phyloP scores from a whole-genome alignment of 2,329 filamentous ascomycete genomes.

The Diaporthe sp. region DNA sequence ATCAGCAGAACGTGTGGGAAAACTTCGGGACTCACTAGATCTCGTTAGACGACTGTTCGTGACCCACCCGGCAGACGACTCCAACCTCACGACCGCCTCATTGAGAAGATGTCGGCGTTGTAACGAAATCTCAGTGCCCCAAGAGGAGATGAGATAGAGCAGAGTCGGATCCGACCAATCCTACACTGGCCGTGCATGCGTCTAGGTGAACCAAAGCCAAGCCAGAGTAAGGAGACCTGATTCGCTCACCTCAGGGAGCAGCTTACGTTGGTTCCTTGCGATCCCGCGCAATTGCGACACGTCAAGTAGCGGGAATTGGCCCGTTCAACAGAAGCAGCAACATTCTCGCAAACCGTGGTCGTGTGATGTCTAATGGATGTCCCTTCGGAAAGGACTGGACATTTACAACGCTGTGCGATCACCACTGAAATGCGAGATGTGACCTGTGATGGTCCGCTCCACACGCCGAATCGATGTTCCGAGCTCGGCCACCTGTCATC shows the following conservation, averaged over 20 bases:
- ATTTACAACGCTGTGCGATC: too few species aligned
- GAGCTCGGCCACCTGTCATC: background rate
- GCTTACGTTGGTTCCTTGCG: background rate
- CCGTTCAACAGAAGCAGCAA: background rate
- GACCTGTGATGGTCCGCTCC: background rate
- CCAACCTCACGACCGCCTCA: too few species aligned
- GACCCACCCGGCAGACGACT: background rate
- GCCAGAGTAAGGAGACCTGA: background rate
- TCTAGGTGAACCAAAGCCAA: background rate
- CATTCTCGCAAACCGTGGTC: background rate
- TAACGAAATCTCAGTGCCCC: background rate
- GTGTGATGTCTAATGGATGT: background rate
- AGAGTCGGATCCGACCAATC: background rate
- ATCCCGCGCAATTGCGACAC: background rate
- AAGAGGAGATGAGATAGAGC: background rate
- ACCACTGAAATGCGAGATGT: background rate
- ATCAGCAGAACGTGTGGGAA: slow-evolving; percentile 1
- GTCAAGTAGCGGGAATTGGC: background rate
- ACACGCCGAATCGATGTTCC: background rate
- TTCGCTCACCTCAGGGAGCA: background rate
- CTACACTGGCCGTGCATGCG: too few species aligned
- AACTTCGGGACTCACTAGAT: slow-evolving; percentile 26
- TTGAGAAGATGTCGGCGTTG: too few species aligned
- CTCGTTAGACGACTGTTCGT: background rate
- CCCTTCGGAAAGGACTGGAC: too few species aligned